Percentiles rank a stretch among this genome's conserved stretches.
These are phyloP conservation scores for Candida tammaniensis DNA, from an alignment of 805 yeast species.

Conservation along the genomic window DNA sequence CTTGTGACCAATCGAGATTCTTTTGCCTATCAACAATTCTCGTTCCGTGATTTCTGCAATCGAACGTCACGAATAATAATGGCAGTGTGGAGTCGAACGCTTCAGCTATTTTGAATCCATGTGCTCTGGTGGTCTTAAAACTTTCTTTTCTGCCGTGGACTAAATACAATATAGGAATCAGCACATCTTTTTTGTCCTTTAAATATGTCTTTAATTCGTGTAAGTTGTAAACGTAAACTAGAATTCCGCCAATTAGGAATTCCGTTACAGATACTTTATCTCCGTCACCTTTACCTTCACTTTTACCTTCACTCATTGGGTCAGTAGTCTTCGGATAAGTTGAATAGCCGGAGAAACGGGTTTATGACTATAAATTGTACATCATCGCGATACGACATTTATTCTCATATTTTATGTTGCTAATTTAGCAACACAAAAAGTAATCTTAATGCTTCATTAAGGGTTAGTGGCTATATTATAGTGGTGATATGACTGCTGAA, in stretches of 20 bases:
- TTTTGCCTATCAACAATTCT: slow-evolving; percentile 32
- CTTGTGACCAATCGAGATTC: slow-evolving; percentile 46
- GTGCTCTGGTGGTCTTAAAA: slow-evolving; percentile 34
- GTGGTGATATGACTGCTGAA: too few species aligned
- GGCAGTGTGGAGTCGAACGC: slow-evolving; percentile 24
- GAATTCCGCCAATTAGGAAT: slow-evolving; percentile 43
- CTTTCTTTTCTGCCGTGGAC: slow-evolving; percentile 46
- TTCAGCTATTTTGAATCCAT: slow-evolving; percentile 37
- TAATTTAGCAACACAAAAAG: too few species aligned
- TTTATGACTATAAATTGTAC: too few species aligned
- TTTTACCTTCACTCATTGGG: too few species aligned
- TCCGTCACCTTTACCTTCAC: too few species aligned
- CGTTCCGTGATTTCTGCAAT: slow-evolving; percentile 55
- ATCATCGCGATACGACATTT: too few species aligned
- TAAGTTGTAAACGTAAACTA: slow-evolving; percentile 42
- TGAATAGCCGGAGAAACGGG: too few species aligned
- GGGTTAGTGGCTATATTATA: too few species aligned
- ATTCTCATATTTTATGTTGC: too few species aligned
- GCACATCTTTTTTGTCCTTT: slow-evolving; percentile 14
- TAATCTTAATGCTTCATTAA: too few species aligned
- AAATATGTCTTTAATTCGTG: slow-evolving; percentile 26
- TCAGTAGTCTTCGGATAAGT: too few species aligned
- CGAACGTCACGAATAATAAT: slow-evolving; percentile 49
- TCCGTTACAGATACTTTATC: slow-evolving; percentile 14
- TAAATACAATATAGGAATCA: slow-evolving; percentile 41